These are phyloP conservation scores for Pseudopithomyces chartarum DNA, from an alignment of 2,329 filamentous ascomycete species.

Conservation along the genomic window DNA sequence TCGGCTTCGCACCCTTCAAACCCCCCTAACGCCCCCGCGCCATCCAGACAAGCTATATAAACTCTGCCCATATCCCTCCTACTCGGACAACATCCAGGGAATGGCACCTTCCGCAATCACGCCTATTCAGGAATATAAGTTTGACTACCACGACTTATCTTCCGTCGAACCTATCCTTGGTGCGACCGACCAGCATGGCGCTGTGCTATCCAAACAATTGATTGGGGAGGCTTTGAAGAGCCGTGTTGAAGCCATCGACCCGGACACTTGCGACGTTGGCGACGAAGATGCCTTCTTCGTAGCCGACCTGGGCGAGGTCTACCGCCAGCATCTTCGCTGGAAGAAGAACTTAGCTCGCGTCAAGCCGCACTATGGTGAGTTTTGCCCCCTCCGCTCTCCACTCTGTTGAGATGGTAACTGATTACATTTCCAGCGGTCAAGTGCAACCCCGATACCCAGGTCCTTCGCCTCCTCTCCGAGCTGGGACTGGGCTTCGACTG, in stretches of 20 bases:
- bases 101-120: slow-evolving; percentile 74
- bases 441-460: slow-evolving; percentile 92
- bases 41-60: slow-evolving; percentile 22
- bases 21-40: slow-evolving; percentile 77
- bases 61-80: slow-evolving; percentile 14
- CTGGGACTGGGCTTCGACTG: slow-evolving; percentile 97
- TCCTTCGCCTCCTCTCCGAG: slow-evolving; percentile 83
- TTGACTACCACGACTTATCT: slow-evolving; percentile 45
- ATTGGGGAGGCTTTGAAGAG: slow-evolving; percentile 86
- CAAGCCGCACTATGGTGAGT: slow-evolving; percentile 92
- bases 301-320: slow-evolving; percentile 96
- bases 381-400: neutral
- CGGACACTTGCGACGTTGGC: slow-evolving; percentile 85
- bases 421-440: slow-evolving; percentile 76
- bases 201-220: slow-evolving; percentile 70
- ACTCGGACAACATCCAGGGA: slow-evolving; percentile 54
- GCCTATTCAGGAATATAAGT: slow-evolving; percentile 49
- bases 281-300: slow-evolving; percentile 99
- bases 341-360: slow-evolving; percentile 91
- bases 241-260: slow-evolving; percentile 82
- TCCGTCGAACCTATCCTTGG: slow-evolving; percentile 36
- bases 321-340: slow-evolving; percentile 98
- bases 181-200: slow-evolving; percentile 54
- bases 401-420: slow-evolving; percentile 19
- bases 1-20: slow-evolving; percentile 91